Evolutionary conservation across 1,284 basidiomycete genomes (phyloP), one percentile per base, ranked within the genome.

Genomic region (Cryptococcus sp.): DNA sequence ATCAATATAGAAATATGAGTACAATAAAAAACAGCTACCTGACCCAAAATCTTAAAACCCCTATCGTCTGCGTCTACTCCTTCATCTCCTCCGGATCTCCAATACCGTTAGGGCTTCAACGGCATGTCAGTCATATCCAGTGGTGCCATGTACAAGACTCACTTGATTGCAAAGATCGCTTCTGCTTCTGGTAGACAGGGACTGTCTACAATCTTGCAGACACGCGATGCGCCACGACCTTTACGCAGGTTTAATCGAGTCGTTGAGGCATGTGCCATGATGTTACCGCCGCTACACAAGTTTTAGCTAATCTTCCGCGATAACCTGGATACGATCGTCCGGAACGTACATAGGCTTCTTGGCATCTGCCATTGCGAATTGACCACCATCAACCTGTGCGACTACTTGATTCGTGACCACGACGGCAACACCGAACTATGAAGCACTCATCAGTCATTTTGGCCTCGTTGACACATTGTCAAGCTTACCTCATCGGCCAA

Each of bases 321-420:
- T 4, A 19, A 1, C 22, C n/a, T 13, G 19, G 16, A 23, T 38
- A 17, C 52, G 47, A 10, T 8, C 16, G 5, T 19, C 7, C 20
- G 17, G 47, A 35, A 62, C 75, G 65, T 42, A 77, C 76, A 99
- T 96, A 5, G 95, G 95, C 78, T 98, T 99, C 84, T 97, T 97
- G 5, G 80, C 77, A 81, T 95, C 91, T 65, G 93, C 92, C 10
- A 85, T 84, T 17, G 87, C 87, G 70, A 93, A 95, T 50, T 90
- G 90, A 10, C 89, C 87, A 15, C 90, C 91, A 72, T 99, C 96
- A 1, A 96, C 95, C 66, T 89, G 94, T 17, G 96, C 97, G 83
- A 99, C 97, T 60, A 99, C 96, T 79, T 99, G 96, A 76, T 99
- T 99, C 5, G 93, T 93, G 53, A 98, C 88, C 4, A 99, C 93